Evolutionary conservation across 805 yeast species (phyloP), one percentile per base, ranked within the genome.

Genomic region (Citeromyces nyonsensis): DNA sequence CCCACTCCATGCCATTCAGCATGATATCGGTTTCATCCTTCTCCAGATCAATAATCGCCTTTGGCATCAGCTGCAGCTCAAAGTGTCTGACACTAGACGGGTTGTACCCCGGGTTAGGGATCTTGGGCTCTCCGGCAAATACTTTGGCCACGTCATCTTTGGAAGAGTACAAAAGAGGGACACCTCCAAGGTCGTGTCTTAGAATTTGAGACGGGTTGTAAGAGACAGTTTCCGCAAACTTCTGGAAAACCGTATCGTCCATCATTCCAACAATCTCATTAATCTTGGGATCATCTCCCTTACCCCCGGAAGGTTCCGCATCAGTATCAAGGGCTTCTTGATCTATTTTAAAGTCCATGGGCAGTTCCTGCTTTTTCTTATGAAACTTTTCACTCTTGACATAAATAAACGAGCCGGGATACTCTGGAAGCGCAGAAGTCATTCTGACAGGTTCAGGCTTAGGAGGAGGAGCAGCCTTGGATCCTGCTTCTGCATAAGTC

Each of bases 41-140:
- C 48, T 88, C 96, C 29, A 91, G 61, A 44, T 83, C 88, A 32
- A 82, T 61, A 33, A 91, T 88, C 33, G 85, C 71, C 49, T 83
- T 83, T 2, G 98, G 98, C 96, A 88, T 88, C 34, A 91, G 52
- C 49, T 91, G 98, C 36, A 88, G 56, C 52, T 91, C 98, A 47
- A 84, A 80, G 24, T 66, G 67, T 41, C 88, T 63, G 10, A 38
- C 28, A 12, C 76, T 62, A 24, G 73, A 53, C 5, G 83, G 82
- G 37, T 78, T 69, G 41, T 57, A 73, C 2, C 67, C 65, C 3
- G 82, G 80, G 0, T 44, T 52, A 8, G 94, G 84, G 7, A 81
- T 54, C 8, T 52, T 36, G 25, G 45, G 39, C 28, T 43, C 32
- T 3, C 47, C 40, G 28, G 42, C 37, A 10, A 71, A 57, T 29